Evolutionary conservation across 306 rosid species (phyloP).

Genomic region (Vigna hirtella): DNA sequence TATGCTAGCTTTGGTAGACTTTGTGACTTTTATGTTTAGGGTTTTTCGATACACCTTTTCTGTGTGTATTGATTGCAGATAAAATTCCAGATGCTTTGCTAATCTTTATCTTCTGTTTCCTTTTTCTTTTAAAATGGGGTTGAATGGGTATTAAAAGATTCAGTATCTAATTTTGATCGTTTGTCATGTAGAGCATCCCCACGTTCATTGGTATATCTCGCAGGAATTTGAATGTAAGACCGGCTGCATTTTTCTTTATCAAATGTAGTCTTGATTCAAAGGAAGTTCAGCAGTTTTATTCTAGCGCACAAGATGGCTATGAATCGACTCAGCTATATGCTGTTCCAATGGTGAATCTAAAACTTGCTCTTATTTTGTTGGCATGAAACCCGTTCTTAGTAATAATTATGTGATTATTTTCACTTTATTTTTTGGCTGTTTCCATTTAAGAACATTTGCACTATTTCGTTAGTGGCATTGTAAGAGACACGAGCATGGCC

Average conservation of each 20-base stretch:
- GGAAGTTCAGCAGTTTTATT: constrained; percentile 75
- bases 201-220: constrained; percentile 80
- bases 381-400: constrained; percentile 38
- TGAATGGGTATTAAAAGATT: constrained; percentile 16
- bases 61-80: constrained; percentile 14
- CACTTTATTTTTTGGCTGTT: background rate
- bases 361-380: constrained; percentile 9
- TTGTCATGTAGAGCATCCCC: constrained; percentile 62
- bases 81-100: constrained; percentile 8
- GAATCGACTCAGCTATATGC: constrained; percentile 89
- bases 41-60: constrained; percentile 23
- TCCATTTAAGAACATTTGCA: constrained; percentile 25
- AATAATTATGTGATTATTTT: constrained; percentile 3
- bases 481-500: constrained; percentile 3
- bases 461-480: constrained; percentile 9
- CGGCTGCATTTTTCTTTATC: constrained; percentile 82
- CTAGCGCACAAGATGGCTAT: constrained; percentile 84
- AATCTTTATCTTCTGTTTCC: background rate
- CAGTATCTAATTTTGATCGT: constrained; percentile 41
- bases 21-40: constrained; percentile 7
- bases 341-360: constrained; percentile 71
- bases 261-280: constrained; percentile 75
- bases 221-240: constrained; percentile 82
- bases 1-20: constrained; percentile 14
- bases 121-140: constrained; percentile 19